These are phyloP conservation scores for Dendrostoma leiphaemia DNA, from an alignment of 2,329 filamentous ascomycete species.

Conservation along the genomic window DNA sequence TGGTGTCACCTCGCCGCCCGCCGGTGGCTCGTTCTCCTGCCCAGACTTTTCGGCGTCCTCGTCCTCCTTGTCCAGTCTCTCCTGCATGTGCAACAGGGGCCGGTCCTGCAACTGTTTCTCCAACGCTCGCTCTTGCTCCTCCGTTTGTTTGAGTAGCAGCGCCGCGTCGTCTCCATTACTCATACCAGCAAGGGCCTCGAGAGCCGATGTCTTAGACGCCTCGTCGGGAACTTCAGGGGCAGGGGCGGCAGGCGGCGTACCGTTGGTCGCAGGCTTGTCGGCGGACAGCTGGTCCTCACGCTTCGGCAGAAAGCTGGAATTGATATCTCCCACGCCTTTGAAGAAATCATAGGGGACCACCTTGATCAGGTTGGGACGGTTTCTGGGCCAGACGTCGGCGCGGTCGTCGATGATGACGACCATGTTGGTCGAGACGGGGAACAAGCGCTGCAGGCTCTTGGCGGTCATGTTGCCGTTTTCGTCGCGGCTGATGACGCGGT, in stretches of 20 bases:
- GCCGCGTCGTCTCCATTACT: constrained; percentile 66
- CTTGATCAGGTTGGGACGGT: constrained; percentile 89
- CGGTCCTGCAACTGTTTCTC: constrained; percentile 87
- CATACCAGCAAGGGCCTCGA: constrained; percentile 79
- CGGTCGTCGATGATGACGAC: constrained; percentile 98
- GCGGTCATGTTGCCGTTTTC: constrained; percentile 92
- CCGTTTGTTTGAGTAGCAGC: constrained; percentile 70
- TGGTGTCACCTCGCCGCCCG: constrained; percentile 21
- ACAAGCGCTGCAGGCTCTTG: constrained; percentile 86
- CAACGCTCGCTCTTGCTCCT: constrained; percentile 83
- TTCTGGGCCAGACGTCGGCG: constrained; percentile 90
- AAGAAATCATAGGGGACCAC: constrained; percentile 97
- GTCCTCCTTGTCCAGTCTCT: constrained; percentile 83
- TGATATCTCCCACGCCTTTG: constrained; percentile 96
- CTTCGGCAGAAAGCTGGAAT: constrained; percentile 93
- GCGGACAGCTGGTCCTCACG: constrained; percentile 51
- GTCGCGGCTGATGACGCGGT: constrained; percentile 92
- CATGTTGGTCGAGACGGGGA: constrained; percentile 98
- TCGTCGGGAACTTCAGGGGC: constrained; percentile 22
- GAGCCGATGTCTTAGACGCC: constrained; percentile 39
- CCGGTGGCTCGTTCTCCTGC: constrained; percentile 39
- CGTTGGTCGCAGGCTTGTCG: constrained; percentile 22
- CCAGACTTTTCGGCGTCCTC: constrained; percentile 55
- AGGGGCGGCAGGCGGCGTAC: constrained; percentile 11
- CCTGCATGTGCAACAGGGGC: constrained; percentile 87